Conservation (phyloP, 768 basidiomycete genomes). For the Leccinellum rugosiceps region DNA sequence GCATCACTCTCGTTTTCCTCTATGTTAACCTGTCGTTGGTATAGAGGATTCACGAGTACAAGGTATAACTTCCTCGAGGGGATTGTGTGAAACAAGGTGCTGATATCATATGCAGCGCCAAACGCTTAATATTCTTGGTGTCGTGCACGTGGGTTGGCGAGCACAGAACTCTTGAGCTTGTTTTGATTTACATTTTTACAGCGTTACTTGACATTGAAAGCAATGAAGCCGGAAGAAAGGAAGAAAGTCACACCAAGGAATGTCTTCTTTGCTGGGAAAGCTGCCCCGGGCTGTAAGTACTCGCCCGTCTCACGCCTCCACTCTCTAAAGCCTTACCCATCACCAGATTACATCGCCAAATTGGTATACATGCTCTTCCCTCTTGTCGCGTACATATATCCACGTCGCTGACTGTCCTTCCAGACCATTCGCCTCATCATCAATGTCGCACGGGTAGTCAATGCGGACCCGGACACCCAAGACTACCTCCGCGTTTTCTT, state of each 20-base stretch:
- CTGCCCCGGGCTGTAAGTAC: conserved; percentile 82
- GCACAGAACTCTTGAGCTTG: neutral
- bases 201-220: conserved; percentile 82
- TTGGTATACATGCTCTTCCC: conserved; percentile 42
- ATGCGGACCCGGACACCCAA: conserved; percentile 79
- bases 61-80: conserved; percentile 39
- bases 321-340: conserved; percentile 2
- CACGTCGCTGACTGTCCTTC: neutral
- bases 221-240: conserved; percentile 70
- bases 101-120: conserved; percentile 58
- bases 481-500: conserved; percentile 88
- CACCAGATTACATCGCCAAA: conserved; percentile 85
- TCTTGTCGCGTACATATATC: too few species aligned
- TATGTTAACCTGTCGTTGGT: neutral
- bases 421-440: conserved; percentile 92
- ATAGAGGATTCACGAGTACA: conserved; percentile 90
- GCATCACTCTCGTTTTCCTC: neutral
- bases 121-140: conserved; percentile 89
- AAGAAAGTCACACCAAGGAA: conserved; percentile 83
- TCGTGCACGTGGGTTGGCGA: conserved; percentile 63
- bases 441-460: conserved; percentile 71
- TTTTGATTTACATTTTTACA: conserved; percentile 28
- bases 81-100: neutral
- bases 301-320: neutral
- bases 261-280: conserved; percentile 97